Evolutionary conservation across 345 rosid genomes (phyloP).

Genomic region (Anastatica hierochuntica): DNA sequence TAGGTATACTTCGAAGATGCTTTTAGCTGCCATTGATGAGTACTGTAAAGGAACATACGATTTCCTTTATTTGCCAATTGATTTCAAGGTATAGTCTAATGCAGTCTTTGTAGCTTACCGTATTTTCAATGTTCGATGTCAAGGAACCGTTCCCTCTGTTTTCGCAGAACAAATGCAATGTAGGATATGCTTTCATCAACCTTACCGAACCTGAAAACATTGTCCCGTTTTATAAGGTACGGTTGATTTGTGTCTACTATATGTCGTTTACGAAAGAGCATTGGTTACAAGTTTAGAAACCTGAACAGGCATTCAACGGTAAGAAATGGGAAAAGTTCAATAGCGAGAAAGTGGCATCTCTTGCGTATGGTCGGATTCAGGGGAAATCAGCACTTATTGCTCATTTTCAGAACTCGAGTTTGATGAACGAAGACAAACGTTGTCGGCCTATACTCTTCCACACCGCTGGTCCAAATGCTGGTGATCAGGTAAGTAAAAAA

Average conservation of each 20-base stretch:
- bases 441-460: conserved; percentile 86
- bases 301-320: conserved; percentile 68
- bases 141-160: background rate
- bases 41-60: conserved; percentile 67
- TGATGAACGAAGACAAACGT: conserved; percentile 91
- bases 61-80: conserved; percentile 75
- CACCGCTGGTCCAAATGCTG: conserved; percentile 83
- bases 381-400: conserved; percentile 80
- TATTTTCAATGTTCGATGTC: too few species aligned
- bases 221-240: conserved; percentile 62
- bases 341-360: conserved; percentile 82
- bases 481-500: conserved; percentile 64
- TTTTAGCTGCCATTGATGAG: conserved; percentile 72
- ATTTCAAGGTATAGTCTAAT: conserved; percentile 45
- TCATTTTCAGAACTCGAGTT: conserved; percentile 85
- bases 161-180: conserved; percentile 89
- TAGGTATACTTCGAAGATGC: conserved; percentile 83
- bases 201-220: conserved; percentile 70
- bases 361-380: conserved; percentile 82
- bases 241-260: too few species aligned
- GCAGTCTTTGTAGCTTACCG: too few species aligned
- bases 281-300: conserved; percentile 1
- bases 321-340: conserved; percentile 92
- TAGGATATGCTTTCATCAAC: conserved; percentile 89
- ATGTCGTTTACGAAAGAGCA: background rate